Evolutionary conservation across 805 yeast genomes (phyloP), one percentile per base, ranked within the genome.

Genomic region (Aciculoconidium aculeatum): DNA sequence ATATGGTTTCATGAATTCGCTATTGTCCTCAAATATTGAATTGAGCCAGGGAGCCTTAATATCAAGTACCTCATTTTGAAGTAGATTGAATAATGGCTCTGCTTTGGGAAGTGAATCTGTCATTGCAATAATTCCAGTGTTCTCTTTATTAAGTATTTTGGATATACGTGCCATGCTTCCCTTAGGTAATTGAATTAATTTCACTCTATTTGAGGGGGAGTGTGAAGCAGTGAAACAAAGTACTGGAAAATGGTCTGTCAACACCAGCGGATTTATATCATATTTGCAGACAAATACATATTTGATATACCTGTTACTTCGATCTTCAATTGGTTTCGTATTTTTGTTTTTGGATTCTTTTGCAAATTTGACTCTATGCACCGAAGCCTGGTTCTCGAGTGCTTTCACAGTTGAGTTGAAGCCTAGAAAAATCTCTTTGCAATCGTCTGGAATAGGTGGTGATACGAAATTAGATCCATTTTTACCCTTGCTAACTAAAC

Each of bases 261-360:
- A 42, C 2, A 80, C 53, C 1, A 54, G 39, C 1, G 83, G 75
- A 8, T 53, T 49, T 4, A 70, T 62, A 35, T 77, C 83, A n/a
- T 58, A 51, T 39, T 70, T 76, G 39, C 83, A 74, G 11, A 77
- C 81, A 52, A 80, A 75, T 4, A 80, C 64, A 36, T 62, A 65
- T 27, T 49, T 51, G 9, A 63, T 40, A 22, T 44, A 43, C n/a
- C 17, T 14, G n/a, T 29, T 18, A 6, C 12, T 19, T 11, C 17
- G 15, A 2, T 18, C 36, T 4, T 15, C 21, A 10, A 15, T 16
- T 16, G 10, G 30, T 11, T 15, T 34, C 15, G 15, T 32, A 25
- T 27, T 27, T 8, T 28, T n/a, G 11, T 23, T 14, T 19, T 23
- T 17, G 13, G 12, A 11, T 15, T 27, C 28, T 34, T 35, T 25